Base-by-base conservation (phyloP, 768 basidiomycete genomes). In the Inosperma sp. region DNA sequence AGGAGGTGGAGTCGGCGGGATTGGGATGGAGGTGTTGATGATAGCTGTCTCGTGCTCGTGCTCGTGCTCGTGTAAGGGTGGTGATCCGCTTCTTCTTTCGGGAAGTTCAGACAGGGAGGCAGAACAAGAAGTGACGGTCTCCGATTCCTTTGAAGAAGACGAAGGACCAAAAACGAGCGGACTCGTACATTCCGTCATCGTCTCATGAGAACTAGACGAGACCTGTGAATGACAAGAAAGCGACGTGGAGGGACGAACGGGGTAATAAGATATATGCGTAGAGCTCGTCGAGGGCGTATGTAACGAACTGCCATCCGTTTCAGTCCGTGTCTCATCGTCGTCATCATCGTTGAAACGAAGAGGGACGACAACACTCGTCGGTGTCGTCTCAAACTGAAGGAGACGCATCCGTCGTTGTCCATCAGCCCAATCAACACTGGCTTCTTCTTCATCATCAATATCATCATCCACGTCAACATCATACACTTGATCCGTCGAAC, bases 221-320 rank as follows among this genome's bases (percentile, higher is more conserved):
- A 13, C 23, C n/a, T 26, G 40, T 5, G 40, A 50, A 16, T 26
- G 31, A 21, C 43, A 52, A 30, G 56, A 45, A 23, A 51, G 25
- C 17, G 60, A 49, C 14, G 54, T 48, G 13, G 52, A 29, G 13
- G 59, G 36, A 22, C 46, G 40, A 27, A 29, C 33, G 30, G 48
- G 60, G 37, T 48, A 59, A 43, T 53, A 56, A 26, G 50, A 57
- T 54, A 59, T 54, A 55, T 62, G 63, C 2, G 65, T n/a, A n/a
- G n/a, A 66, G 26, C 70, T 34, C 17, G 53, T 67, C 7, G 71
- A 63, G 16, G 77, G 77, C 1, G 77, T 78, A 45, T 74, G 77
- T 9, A 78, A 50, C 1, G 76, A 78, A 45, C 76, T 77, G 3
- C 71, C 75, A 55, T 79, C 77, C 1, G 75, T 76, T 17, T 73